Conservation (phyloP, 2,329 filamentous ascomycete genomes). For the Immersiporthe knoxdaviesiana region DNA sequence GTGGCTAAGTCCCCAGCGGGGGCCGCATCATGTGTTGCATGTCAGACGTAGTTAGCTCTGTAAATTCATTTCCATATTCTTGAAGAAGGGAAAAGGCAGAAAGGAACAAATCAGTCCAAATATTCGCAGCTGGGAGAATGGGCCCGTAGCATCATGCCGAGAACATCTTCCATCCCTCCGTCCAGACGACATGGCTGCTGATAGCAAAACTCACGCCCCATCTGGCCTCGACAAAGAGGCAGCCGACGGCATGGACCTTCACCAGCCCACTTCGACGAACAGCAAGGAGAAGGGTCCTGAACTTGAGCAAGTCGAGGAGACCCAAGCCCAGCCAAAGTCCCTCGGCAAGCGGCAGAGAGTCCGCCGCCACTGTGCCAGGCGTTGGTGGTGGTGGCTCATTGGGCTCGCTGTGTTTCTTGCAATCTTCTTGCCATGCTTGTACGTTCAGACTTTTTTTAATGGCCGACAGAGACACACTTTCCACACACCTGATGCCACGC, state of each 20-base stretch:
- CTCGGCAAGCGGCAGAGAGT: neutral
- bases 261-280: neutral
- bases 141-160: neutral
- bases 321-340: neutral
- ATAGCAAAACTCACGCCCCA: neutral
- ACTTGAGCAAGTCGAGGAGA: neutral
- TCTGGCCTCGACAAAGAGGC: neutral
- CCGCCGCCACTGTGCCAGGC: conserved; percentile 7
- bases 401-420: conserved; percentile 7
- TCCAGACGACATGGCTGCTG: neutral
- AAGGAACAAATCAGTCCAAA: neutral
- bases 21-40: conserved; percentile 10
- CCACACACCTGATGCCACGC: too few relatives aligned
- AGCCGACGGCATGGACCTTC: neutral
- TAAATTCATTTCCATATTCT: neutral
- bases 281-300: conserved; percentile 2
- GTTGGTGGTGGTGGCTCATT: conserved; percentile 19
- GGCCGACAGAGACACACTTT: neutral
- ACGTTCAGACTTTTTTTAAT: neutral
- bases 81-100: too few relatives aligned
- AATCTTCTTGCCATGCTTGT: conserved; percentile 16
- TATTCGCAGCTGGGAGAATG: neutral
- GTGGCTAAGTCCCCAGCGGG: conserved; percentile 19
- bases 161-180: neutral
- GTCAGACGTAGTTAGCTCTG: neutral